These are phyloP conservation scores for Vanderwaltozyma verrucispora DNA, from an alignment of 805 yeast genomes.

Conservation along the genomic window DNA sequence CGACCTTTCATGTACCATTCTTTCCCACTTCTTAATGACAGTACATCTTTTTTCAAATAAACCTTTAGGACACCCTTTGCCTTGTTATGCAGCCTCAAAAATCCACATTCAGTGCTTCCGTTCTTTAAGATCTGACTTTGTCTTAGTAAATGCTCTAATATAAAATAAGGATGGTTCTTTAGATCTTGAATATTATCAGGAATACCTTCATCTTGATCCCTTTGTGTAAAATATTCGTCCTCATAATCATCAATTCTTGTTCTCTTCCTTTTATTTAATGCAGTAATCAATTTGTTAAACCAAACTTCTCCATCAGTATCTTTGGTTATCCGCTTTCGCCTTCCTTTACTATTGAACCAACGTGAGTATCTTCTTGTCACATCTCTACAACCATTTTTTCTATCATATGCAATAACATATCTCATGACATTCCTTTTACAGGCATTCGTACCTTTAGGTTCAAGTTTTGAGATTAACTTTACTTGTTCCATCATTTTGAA, in stretches of 20 bases:
- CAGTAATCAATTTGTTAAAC: constrained; percentile 39
- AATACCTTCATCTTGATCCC: constrained; percentile 71
- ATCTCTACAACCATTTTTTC: constrained; percentile 56
- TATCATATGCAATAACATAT: constrained; percentile 73
- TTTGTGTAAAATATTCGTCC: constrained; percentile 28
- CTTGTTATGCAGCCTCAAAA: constrained; percentile 36
- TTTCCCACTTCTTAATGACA: constrained; percentile 55
- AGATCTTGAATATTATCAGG: constrained; percentile 79
- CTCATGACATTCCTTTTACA: constrained; percentile 40
- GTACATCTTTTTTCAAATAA: constrained; percentile 57
- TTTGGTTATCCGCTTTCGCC: constrained; percentile 61
- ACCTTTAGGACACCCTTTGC: constrained; percentile 44
- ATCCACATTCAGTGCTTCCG: constrained; percentile 56
- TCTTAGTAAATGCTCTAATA: constrained; percentile 62
- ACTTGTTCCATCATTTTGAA: constrained; percentile 53
- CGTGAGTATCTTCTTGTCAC: constrained; percentile 70
- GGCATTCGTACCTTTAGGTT: constrained; percentile 40
- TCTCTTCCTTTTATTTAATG: constrained; percentile 20
- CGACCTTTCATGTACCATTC: constrained; percentile 86
- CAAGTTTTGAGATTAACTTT: constrained; percentile 46
- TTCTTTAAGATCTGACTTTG: constrained; percentile 66
- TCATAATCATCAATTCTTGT: constrained; percentile 29
- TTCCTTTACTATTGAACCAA: constrained; percentile 59
- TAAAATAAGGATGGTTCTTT: constrained; percentile 78
- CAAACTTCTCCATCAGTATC: constrained; percentile 48